These are phyloP conservation scores for Fusarium brachygibbosum DNA, from an alignment of 2,329 filamentous ascomycete genomes.

Conservation along the genomic window DNA sequence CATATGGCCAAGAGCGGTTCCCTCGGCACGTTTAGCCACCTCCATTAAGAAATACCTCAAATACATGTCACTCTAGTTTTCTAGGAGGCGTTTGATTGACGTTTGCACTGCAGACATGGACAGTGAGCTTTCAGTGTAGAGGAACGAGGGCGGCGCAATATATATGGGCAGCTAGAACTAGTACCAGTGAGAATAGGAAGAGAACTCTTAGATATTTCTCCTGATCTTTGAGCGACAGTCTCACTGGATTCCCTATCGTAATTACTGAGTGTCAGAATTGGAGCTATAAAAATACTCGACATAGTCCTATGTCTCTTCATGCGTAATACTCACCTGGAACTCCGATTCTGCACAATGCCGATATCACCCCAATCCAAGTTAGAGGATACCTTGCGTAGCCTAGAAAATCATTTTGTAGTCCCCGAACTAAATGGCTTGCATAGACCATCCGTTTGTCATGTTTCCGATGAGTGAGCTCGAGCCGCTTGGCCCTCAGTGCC, in stretches of 20 bases:
- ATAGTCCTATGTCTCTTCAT: slow-evolving; percentile 10
- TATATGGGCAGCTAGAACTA: not conserved
- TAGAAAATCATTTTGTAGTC: not conserved
- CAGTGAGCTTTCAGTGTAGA: no score
- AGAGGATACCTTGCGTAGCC: not conserved
- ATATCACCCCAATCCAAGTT: slow-evolving; percentile 7
- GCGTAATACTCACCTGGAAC: slow-evolving; percentile 23
- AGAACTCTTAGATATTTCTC: not conserved
- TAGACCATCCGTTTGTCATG: slow-evolving; percentile 1
- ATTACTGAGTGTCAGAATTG: no score
- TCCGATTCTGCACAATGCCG: slow-evolving; percentile 12
- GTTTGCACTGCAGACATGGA: not conserved
- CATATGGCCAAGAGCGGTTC: slow-evolving; percentile 8
- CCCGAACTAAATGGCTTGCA: not conserved
- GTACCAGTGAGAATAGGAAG: not conserved
- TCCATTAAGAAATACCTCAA: not conserved
- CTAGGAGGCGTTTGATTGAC: not conserved
- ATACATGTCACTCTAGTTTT: not conserved
- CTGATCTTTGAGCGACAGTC: not conserved
- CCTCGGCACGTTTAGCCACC: not conserved
- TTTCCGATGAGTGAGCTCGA: slow-evolving; percentile 16
- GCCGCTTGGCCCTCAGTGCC: slow-evolving; percentile 16
- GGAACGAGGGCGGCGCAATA: not conserved
- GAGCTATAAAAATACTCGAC: slow-evolving; percentile 7
- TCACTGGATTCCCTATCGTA: not conserved